phyloP scores from a whole-genome alignment of 2,329 filamentous ascomycete species.

The Magnaporthiopsis incrustans region DNA sequence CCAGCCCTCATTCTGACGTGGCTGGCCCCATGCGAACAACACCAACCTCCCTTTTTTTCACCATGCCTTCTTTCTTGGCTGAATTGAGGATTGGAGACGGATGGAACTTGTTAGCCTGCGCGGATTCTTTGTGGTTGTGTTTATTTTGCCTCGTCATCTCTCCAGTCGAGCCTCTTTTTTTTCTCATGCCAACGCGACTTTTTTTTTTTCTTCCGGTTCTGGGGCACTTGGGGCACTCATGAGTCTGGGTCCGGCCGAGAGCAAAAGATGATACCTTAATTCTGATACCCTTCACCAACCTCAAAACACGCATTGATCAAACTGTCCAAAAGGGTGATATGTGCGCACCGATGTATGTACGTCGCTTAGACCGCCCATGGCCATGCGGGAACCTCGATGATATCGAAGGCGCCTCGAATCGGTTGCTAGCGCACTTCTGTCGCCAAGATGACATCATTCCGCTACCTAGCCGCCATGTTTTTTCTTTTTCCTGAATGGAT shows the following conservation, averaged over 20 bases:
- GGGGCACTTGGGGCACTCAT: conserved; percentile 1
- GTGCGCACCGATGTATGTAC: not conserved
- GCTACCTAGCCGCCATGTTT: not conserved
- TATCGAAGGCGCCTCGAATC: not conserved
- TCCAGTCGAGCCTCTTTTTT: not conserved
- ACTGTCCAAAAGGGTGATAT: not conserved
- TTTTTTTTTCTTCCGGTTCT: not conserved
- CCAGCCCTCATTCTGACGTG: not conserved
- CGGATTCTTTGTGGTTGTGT: conserved; percentile 6
- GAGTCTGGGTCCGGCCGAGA: not conserved
- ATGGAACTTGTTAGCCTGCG: not conserved
- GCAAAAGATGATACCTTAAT: conserved; percentile 1
- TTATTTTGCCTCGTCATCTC: not conserved
- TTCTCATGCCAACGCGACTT: conserved; percentile 4
- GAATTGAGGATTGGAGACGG: not conserved
- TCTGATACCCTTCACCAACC: conserved; percentile 7
- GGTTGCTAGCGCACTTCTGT: not conserved
- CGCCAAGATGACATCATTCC: not conserved
- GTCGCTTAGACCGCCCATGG: too few relatives aligned
- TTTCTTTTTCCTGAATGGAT: not conserved
- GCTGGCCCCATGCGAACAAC: not conserved
- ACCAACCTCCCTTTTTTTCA: not conserved
- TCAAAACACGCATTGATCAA: not conserved
- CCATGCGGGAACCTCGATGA: not conserved
- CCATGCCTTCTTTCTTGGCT: not conserved